Evolutionary conservation across 176 grass and related monocot species (phyloP).

Genomic region (Metroxylon sagu): DNA sequence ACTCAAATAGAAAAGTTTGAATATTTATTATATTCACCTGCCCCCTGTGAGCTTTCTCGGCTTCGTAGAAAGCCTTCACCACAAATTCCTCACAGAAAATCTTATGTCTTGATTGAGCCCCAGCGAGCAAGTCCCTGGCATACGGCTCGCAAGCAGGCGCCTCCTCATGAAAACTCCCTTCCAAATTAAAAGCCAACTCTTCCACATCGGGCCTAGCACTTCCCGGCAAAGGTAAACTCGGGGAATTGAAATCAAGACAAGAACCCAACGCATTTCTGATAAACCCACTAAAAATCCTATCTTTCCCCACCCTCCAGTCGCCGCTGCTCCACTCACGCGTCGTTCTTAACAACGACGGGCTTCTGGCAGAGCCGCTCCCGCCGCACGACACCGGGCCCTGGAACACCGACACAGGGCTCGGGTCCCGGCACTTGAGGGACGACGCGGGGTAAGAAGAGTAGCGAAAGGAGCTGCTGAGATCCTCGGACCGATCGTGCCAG

Average conservation of each 20-base stretch:
- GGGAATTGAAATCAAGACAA: conserved; percentile 56
- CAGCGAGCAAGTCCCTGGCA: conserved; percentile 43
- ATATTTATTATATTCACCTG: conserved; percentile 37
- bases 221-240: conserved; percentile 25
- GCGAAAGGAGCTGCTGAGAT: conserved; percentile 6
- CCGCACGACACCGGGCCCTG: conserved; percentile 36
- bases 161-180: conserved; percentile 22
- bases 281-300: conserved; percentile 60
- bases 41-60: conserved; percentile 56
- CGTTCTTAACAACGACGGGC: conserved; percentile 37
- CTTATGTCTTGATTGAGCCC: conserved; percentile 51
- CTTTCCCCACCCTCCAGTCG: conserved; percentile 23
- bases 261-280: conserved; percentile 62
- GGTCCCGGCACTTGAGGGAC: conserved; percentile 58
- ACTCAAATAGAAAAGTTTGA: no score
- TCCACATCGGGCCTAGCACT: conserved; percentile 14
- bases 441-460: conserved; percentile 39
- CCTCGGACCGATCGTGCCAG: conserved; percentile 62
- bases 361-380: conserved; percentile 31
- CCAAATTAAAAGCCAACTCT: conserved; percentile 42
- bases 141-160: conserved; percentile 32
- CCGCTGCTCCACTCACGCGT: conserved; percentile 17
- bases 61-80: conserved; percentile 71
- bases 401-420: conserved; percentile 24
- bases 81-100: conserved; percentile 87